A percentile compares a stretch with the other conserved stretches of the same genome.
Evolutionary conservation across 495 filamentous ascomycete genomes (phyloP).

Genomic region (Lasiosphaeria miniovina): DNA sequence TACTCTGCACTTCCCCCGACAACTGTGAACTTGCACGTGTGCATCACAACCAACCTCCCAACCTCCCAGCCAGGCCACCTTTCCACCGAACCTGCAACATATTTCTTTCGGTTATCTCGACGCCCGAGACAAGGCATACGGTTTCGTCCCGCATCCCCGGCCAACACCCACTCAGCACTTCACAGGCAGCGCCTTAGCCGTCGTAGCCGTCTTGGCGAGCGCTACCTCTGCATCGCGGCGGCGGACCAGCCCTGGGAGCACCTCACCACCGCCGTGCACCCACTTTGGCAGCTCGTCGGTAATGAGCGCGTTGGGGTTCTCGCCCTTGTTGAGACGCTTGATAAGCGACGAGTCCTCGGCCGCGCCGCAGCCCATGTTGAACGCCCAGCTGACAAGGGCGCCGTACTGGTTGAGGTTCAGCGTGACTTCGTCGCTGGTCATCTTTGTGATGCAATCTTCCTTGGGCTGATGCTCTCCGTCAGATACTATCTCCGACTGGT

Average conservation of each 20-base stretch:
- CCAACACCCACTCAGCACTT: conserved; percentile 10
- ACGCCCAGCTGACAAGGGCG: conserved; percentile 47
- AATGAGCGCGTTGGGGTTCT: conserved; percentile 38
- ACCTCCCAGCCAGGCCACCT: too few species aligned
- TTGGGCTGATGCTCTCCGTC: not conserved
- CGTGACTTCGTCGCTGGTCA: conserved; percentile 32
- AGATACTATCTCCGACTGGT: not conserved
- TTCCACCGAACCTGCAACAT: too few species aligned
- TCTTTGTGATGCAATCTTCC: conserved; percentile 37
- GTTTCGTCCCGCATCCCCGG: too few species aligned
- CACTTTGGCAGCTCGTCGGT: conserved; percentile 47
- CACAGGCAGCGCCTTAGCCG: conserved; percentile 13
- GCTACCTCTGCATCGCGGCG: conserved; percentile 43
- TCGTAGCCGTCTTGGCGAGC: conserved; percentile 34
- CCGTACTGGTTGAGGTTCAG: conserved; percentile 53
- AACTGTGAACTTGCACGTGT: too few species aligned
- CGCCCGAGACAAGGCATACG: too few species aligned
- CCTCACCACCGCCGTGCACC: conserved; percentile 39
- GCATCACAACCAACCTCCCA: too few species aligned
- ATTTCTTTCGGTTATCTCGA: too few species aligned
- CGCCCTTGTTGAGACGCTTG: conserved; percentile 44
- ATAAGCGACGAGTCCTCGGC: conserved; percentile 39
- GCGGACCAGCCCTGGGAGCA: conserved; percentile 38
- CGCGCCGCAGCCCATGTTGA: conserved; percentile 51
- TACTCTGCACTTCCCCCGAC: too few species aligned